Evolutionary conservation across 768 basidiomycete species (phyloP), one percentile per base, ranked within the genome.

Genomic region (Panellus pusillus): DNA sequence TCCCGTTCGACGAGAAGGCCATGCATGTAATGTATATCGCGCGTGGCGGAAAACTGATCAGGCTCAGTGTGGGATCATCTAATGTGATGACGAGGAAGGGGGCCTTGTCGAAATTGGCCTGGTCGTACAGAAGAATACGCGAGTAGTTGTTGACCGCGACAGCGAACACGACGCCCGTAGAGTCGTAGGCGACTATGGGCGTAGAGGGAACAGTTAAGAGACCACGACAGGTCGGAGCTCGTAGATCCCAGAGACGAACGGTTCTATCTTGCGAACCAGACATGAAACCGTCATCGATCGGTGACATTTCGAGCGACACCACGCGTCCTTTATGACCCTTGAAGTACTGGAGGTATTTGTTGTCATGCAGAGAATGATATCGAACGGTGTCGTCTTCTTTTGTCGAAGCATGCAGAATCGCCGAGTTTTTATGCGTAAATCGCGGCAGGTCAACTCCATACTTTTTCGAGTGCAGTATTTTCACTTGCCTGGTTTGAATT

Each of bases 261-360:
- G 94, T 98, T 64, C 88, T 91, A 75, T 99, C 97, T 67, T 91
- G 75, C 0, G 95, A 91, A 2, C 86, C 91, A 11, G 96, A 97
- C 80, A 99, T 88, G 75, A 99, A 98, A 1, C 89, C 89, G 64
- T 98, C 95, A 65, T 98, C 91, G 1, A 89, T 79, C 1, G 97
- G 97, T 0, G 91, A 93, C 52, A 98, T 84, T 66, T 95, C 89
- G 11, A 99, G 74, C 0, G 95, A 96, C 31, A 90, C 80, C 3
- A 99, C 97, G 52, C 86, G 81, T 32, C 80, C 89, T 61, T 85
- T 93, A 74, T 99, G 97, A 0, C 97, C 97, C 64, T 84, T 88
- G 78, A 97, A 98, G 73, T 99, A 99, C 60, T 89, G 84, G 29
- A 98, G 73, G 68, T 94, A 99, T 67, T 89, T 93, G 79, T 97